phyloP scores from a whole-genome alignment of 352 stramenopile genomes.

The Phytopythium montanum region DNA sequence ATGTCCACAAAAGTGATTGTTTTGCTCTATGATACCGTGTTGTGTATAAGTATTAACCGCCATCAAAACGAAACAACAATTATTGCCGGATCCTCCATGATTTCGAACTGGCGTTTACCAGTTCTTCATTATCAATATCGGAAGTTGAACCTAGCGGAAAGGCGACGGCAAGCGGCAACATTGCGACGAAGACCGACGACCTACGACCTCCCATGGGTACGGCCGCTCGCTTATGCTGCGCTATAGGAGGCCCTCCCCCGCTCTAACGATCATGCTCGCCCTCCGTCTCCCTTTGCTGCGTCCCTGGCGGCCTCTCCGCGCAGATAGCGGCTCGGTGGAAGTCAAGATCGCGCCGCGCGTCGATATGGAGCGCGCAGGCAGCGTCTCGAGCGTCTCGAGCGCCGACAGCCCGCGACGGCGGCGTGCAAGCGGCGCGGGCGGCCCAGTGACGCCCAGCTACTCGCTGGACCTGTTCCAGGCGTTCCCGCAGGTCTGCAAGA shows the following conservation, averaged over 20 bases:
- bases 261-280: no score
- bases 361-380: background rate
- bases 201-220: background rate
- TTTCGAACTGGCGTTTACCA: no score
- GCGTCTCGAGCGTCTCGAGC: background rate
- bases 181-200: background rate
- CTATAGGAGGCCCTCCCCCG: no score
- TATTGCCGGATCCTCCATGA: no score
- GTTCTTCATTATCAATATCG: no score
- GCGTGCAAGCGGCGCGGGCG: background rate
- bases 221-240: background rate
- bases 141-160: no score
- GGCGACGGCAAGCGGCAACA: no score
- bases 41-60: no score
- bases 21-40: no score
- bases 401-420: background rate
- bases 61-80: no score
- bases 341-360: background rate
- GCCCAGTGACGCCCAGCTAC: slow-evolving; percentile 26
- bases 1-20: no score
- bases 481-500: slow-evolving; percentile 68
- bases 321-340: background rate
- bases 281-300: background rate
- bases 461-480: slow-evolving; percentile 67
- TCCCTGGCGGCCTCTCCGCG: background rate